Evolutionary conservation across 2,329 filamentous ascomycete genomes (phyloP), one percentile per base, ranked within the genome.

Genomic region (Colletotrichum phormii): DNA sequence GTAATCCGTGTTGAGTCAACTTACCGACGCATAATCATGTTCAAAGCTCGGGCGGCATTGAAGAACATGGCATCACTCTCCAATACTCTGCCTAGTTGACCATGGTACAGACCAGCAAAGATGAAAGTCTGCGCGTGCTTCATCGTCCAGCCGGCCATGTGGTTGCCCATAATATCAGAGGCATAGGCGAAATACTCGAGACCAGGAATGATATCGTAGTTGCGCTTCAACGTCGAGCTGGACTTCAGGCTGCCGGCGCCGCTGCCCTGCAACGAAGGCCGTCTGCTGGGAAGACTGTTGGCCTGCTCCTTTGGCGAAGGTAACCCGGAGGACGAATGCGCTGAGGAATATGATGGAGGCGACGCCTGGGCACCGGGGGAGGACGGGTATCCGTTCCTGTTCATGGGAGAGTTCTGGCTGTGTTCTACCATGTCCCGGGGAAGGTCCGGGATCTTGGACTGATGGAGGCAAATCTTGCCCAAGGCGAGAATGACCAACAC

Each of bases 131-230:
- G 95, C 5, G 97, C 94, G 79, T 97, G 93, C 75, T 93, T 92
- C 71, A 98, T 86, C 55, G 94, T 93, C 74, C 93, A 94, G 0
- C 93, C 93, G 13, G 94, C 95, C 46, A 91, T 88, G 63, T 97
- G 91, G 71, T 93, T 93, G 5, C 95, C 95, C 18, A 98, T 85
- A 49, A 98, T 98, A 74, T 97, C 93, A 1, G 93, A 93, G 2
- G 95, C 96, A 74, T 94, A 92, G 1, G 94, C 93, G 80, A 95
- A 98, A 80, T 98, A 98, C 35, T 95, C 93, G 71, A 98, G 85
- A 0, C 97, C 97, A 0, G 97, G 96, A 73, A 98, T 93, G 7
- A 93, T 89, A 77, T 98, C 95, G 63, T 97, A 87, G 79, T 97
- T 98, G 76, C 89, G 87, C 65, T 82, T 80, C 26, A 77, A 26